A percentile compares a stretch with the other conserved stretches of the same genome.
Evolutionary conservation across 2,329 filamentous ascomycete species (phyloP).

Genomic region (Botryotinia convoluta): DNA sequence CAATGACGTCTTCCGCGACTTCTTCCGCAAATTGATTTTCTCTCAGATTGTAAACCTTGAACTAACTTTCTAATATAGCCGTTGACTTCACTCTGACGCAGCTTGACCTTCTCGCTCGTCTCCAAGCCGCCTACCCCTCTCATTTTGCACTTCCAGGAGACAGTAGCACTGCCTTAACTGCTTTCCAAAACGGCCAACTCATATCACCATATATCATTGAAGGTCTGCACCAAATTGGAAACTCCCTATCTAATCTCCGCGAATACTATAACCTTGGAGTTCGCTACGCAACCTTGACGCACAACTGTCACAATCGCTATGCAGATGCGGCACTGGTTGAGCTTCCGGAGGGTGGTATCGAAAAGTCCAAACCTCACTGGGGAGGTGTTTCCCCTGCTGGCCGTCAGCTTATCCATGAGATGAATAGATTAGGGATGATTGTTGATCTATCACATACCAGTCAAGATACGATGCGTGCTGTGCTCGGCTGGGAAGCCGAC

Average conservation of each 20-base stretch:
- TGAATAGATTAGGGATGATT: slow-evolving; percentile 95
- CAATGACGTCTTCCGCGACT: not conserved
- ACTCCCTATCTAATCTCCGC: slow-evolving; percentile 72
- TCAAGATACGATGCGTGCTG: slow-evolving; percentile 80
- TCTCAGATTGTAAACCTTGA: not conserved
- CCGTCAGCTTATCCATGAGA: slow-evolving; percentile 70
- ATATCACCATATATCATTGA: slow-evolving; percentile 81
- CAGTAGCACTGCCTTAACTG: slow-evolving; percentile 58
- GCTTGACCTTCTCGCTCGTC: slow-evolving; percentile 68
- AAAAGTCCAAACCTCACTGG: slow-evolving; percentile 55
- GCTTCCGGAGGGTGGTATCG: slow-evolving; percentile 39
- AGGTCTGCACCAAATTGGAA: slow-evolving; percentile 91
- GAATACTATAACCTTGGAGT: slow-evolving; percentile 76
- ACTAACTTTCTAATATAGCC: slow-evolving; percentile 40
- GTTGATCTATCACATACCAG: slow-evolving; percentile 81
- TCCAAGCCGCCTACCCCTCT: slow-evolving; percentile 61
- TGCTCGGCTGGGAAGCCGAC: slow-evolving; percentile 59
- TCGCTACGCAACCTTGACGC: slow-evolving; percentile 83
- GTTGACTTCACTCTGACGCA: slow-evolving; percentile 70
- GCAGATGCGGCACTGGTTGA: slow-evolving; percentile 77
- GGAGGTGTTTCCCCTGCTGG: slow-evolving; percentile 72
- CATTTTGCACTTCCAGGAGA: slow-evolving; percentile 65
- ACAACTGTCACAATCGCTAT: slow-evolving; percentile 90
- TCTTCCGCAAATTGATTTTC: not conserved
- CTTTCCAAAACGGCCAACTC: slow-evolving; percentile 60